A percentile compares a stretch with the other conserved stretches of the same genome.
Conservation (phyloP, 2,329 filamentous ascomycete genomes). For the Colletotrichum chrysophilum region DNA sequence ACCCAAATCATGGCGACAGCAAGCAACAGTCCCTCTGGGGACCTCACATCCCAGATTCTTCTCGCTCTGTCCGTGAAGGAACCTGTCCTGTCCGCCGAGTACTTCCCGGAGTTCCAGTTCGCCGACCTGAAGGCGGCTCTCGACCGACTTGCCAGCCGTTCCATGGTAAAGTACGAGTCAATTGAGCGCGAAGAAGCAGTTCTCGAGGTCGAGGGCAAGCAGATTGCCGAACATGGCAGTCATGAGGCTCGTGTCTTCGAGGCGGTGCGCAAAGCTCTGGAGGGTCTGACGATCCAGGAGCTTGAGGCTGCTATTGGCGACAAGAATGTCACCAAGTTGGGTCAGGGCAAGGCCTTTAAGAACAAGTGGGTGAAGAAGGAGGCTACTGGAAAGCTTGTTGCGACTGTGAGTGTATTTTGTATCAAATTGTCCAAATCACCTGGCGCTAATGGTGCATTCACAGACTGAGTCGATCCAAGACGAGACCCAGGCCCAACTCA, state of each 20-base stretch:
- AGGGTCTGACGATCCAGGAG: slow-evolving; percentile 82
- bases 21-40: slow-evolving; percentile 45
- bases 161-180: slow-evolving; percentile 87
- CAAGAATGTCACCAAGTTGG: slow-evolving; percentile 78
- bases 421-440: not conserved
- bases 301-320: slow-evolving; percentile 73
- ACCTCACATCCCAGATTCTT: slow-evolving; percentile 70
- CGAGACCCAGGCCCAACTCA: slow-evolving; percentile 76
- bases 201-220: slow-evolving; percentile 76
- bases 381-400: slow-evolving; percentile 60
- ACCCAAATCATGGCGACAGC: slow-evolving; percentile 46
- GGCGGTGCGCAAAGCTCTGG: slow-evolving; percentile 72
- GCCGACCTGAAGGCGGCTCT: slow-evolving; percentile 82
- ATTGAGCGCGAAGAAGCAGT: slow-evolving; percentile 79
- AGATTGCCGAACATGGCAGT: slow-evolving; percentile 76
- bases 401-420: slow-evolving; percentile 43
- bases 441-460: slow-evolving; percentile 2
- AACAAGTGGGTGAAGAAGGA: slow-evolving; percentile 73
- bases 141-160: slow-evolving; percentile 82
- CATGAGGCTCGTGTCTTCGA: slow-evolving; percentile 86
- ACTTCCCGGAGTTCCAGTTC: slow-evolving; percentile 71
- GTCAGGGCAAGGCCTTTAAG: slow-evolving; percentile 94
- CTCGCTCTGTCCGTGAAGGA: slow-evolving; percentile 67
- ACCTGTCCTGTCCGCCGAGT: slow-evolving; percentile 70
- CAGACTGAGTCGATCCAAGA: slow-evolving; percentile 79